Percentiles rank a stretch among this genome's conserved stretches.
Evolutionary conservation across 805 yeast genomes (phyloP).

Genomic region (Candida methanosorbosa): DNA sequence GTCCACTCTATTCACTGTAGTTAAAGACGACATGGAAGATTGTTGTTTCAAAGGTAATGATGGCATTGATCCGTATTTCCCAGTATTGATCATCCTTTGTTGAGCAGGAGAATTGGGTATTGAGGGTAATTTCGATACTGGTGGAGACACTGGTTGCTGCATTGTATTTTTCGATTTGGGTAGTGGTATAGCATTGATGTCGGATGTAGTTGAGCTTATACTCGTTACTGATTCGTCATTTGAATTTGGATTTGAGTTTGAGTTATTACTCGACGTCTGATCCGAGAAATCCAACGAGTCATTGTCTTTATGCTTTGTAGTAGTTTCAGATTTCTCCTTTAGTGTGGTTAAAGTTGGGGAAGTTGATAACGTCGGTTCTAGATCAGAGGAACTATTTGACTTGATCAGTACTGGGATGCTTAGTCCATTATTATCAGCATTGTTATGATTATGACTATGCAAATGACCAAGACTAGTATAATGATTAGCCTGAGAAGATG

Average conservation of each 20-base stretch:
- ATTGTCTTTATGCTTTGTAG: no score
- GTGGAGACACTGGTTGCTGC: conserved; percentile 1
- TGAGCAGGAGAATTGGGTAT: no score
- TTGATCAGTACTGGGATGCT: not conserved
- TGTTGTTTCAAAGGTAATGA: conserved; percentile 1
- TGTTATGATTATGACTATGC: not conserved
- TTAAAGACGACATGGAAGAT: not conserved
- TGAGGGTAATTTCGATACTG: not conserved
- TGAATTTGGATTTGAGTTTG: no score
- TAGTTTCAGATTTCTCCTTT: no score
- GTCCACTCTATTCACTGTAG: not conserved
- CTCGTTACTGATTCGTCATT: no score
- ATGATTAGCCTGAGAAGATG: not conserved
- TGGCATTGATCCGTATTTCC: conserved; percentile 11
- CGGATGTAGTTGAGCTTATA: no score
- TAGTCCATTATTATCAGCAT: no score
- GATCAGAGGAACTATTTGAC: not conserved
- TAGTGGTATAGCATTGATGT: no score
- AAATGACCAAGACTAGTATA: not conserved
- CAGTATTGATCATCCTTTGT: no score
- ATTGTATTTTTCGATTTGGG: no score
- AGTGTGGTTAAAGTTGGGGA: conserved; percentile 5
- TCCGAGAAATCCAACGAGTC: no score
- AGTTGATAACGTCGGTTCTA: conserved; percentile 10
- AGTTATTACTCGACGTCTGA: no score